Conservation (phyloP, 495 filamentous ascomycete genomes). For the Umbilicaria muhlenbergii region DNA sequence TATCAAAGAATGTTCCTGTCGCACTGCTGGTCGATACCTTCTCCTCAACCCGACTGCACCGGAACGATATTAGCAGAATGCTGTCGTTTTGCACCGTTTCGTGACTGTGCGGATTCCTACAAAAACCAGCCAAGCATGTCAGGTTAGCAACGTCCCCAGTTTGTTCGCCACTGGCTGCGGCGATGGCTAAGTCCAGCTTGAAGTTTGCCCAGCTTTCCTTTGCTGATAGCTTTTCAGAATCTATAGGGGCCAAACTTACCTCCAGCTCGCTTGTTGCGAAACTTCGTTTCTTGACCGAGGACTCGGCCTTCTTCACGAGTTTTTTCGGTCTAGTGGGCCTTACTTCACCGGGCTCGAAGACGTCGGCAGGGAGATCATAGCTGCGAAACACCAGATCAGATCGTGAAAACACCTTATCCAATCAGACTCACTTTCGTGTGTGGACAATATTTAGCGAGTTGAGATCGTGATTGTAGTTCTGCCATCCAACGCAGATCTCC, state of each 20-base stretch:
- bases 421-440: constrained; percentile 53
- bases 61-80: too few relatives aligned
- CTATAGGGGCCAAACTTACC: constrained; percentile 21
- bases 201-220: too few relatives aligned
- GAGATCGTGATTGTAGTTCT: constrained; percentile 44
- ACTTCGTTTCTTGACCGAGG: constrained; percentile 24
- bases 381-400: constrained; percentile 26
- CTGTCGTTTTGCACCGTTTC: too few relatives aligned
- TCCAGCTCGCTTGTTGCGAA: constrained; percentile 24
- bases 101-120: too few relatives aligned
- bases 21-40: too few relatives aligned
- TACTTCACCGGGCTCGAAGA: constrained; percentile 69
- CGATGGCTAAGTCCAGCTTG: too few relatives aligned
- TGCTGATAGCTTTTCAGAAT: too few relatives aligned
- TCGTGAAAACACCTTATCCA: neutral
- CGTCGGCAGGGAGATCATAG: constrained; percentile 73
- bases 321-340: constrained; percentile 49
- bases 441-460: constrained; percentile 58
- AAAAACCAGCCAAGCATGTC: too few relatives aligned
- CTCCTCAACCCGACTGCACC: too few relatives aligned
- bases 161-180: too few relatives aligned
- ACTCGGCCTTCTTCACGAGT: constrained; percentile 24
- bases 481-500: constrained; percentile 46
- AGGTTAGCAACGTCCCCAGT: too few relatives aligned
- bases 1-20: too few relatives aligned